Conservation (phyloP, 768 basidiomycete genomes). For the Lyophyllum shimeji region DNA sequence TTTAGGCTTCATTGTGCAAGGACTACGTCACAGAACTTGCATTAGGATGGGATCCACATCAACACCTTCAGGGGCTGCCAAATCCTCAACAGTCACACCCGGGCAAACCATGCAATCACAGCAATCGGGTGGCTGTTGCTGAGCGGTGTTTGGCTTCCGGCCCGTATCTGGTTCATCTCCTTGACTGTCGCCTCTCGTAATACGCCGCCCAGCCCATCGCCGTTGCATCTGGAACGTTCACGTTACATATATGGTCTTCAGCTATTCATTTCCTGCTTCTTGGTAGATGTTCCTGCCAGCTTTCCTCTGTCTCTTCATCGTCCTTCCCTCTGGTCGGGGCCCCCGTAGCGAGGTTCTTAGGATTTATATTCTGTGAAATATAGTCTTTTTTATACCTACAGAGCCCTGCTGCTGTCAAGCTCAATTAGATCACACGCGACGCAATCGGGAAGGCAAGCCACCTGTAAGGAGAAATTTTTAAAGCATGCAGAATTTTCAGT, state of each 20-base stretch:
- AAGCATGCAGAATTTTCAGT: not conserved
- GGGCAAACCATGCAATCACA: slow-evolving; percentile 83
- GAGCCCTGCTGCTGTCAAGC: not conserved
- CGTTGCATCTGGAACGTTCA: slow-evolving; percentile 19
- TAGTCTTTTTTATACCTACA: slow-evolving; percentile 16
- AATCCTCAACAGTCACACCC: slow-evolving; percentile 81
- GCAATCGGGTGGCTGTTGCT: slow-evolving; percentile 79
- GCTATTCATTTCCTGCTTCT: slow-evolving; percentile 35
- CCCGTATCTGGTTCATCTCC: not conserved
- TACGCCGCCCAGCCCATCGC: slow-evolving; percentile 15
- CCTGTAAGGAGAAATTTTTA: slow-evolving; percentile 9
- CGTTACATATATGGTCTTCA: slow-evolving; percentile 33
- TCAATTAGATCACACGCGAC: not conserved
- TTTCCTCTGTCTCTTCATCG: slow-evolving; percentile 11
- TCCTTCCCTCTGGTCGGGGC: slow-evolving; percentile 16
- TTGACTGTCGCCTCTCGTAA: slow-evolving; percentile 8
- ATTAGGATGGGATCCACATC: slow-evolving; percentile 85
- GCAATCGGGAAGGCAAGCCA: not conserved
- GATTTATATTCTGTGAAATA: slow-evolving; percentile 21
- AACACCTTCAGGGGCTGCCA: slow-evolving; percentile 70
- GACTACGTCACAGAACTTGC: not conserved
- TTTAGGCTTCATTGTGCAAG: not conserved
- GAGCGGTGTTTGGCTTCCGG: slow-evolving; percentile 24
- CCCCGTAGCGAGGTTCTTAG: slow-evolving; percentile 14
- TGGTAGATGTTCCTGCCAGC: slow-evolving; percentile 28